Percentiles rank a stretch among this genome's conserved stretches.
phyloP scores from a whole-genome alignment of 2,329 filamentous ascomycete genomes.

The Fusarium annulatum region DNA sequence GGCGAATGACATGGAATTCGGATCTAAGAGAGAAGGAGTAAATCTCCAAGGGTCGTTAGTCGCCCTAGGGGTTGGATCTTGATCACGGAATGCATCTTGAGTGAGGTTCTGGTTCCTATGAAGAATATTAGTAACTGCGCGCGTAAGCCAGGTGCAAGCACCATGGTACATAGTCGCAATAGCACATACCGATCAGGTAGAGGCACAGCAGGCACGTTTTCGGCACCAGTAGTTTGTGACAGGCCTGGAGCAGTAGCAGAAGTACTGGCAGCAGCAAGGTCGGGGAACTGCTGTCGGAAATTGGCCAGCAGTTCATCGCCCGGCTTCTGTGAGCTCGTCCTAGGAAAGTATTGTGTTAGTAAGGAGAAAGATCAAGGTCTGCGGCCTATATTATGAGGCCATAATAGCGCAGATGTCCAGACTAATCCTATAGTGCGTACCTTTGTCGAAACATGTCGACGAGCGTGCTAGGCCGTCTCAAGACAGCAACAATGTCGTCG shows the following conservation, averaged over 20 bases:
- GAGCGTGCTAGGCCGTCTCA: slow-evolving; percentile 31
- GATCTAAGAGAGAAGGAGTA: slow-evolving; percentile 88
- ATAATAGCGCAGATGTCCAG: neutral
- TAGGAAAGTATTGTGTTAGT: slow-evolving; percentile 47
- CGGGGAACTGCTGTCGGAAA: slow-evolving; percentile 86
- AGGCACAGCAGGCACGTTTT: slow-evolving; percentile 39
- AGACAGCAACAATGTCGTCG: slow-evolving; percentile 26
- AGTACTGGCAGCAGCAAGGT: slow-evolving; percentile 69
- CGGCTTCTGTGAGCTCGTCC: slow-evolving; percentile 85
- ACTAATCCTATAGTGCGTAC: slow-evolving; percentile 26
- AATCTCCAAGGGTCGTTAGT: slow-evolving; percentile 87
- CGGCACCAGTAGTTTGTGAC: slow-evolving; percentile 49
- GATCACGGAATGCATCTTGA: slow-evolving; percentile 66
- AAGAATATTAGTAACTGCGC: slow-evolving; percentile 23
- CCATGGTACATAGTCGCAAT: neutral
- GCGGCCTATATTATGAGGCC: neutral
- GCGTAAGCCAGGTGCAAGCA: neutral
- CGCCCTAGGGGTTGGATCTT: slow-evolving; percentile 84
- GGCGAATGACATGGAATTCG: slow-evolving; percentile 83
- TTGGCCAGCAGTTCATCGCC: slow-evolving; percentile 84
- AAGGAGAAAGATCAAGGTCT: neutral
- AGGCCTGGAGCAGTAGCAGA: slow-evolving; percentile 56
- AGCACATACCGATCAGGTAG: slow-evolving; percentile 45
- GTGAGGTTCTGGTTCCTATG: slow-evolving; percentile 40
- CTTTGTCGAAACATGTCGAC: slow-evolving; percentile 48